A percentile compares a stretch with the other conserved stretches of the same genome.
phyloP scores from a whole-genome alignment of 2,329 filamentous ascomycete genomes.

The Lachnellula occidentalis region DNA sequence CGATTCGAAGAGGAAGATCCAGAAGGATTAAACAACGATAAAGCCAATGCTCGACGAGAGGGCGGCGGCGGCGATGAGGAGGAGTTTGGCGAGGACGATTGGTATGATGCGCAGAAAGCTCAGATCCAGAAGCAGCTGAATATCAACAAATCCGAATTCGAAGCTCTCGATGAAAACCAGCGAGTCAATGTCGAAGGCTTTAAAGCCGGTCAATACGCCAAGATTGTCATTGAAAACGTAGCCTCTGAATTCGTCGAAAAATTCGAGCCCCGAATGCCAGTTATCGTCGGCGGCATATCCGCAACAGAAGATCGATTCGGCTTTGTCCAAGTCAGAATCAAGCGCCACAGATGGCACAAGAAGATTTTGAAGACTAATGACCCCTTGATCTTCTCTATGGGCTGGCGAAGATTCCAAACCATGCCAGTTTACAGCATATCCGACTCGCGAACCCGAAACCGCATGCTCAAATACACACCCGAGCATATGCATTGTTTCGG shows the following conservation, averaged over 20 bases:
- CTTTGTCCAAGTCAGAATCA: slow-evolving; percentile 92
- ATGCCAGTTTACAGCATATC: slow-evolving; percentile 92
- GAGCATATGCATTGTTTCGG: slow-evolving; percentile 99
- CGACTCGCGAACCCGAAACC: slow-evolving; percentile 86
- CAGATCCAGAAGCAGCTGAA: slow-evolving; percentile 90
- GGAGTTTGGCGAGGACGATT: slow-evolving; percentile 94
- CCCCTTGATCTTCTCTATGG: slow-evolving; percentile 91
- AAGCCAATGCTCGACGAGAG: slow-evolving; percentile 68
- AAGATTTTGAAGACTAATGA: slow-evolving; percentile 98
- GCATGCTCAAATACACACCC: slow-evolving; percentile 98
- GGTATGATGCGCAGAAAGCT: slow-evolving; percentile 97
- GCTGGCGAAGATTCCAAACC: slow-evolving; percentile 92
- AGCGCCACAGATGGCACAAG: slow-evolving; percentile 98
- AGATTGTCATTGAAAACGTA: slow-evolving; percentile 82
- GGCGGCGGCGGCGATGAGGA: slow-evolving; percentile 61
- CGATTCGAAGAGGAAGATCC: slow-evolving; percentile 96
- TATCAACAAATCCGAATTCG: slow-evolving; percentile 94
- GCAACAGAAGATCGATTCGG: slow-evolving; percentile 94
- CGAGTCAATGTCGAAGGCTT: slow-evolving; percentile 82
- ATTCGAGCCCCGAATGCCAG: slow-evolving; percentile 76
- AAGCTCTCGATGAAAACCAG: slow-evolving; percentile 77
- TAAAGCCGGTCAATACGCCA: slow-evolving; percentile 87
- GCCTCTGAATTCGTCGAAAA: slow-evolving; percentile 82
- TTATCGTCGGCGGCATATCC: slow-evolving; percentile 86
- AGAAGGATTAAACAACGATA: slow-evolving; percentile 92